These are phyloP conservation scores for Zygoascus ofunaensis DNA, from an alignment of 805 yeast genomes.

Conservation along the genomic window DNA sequence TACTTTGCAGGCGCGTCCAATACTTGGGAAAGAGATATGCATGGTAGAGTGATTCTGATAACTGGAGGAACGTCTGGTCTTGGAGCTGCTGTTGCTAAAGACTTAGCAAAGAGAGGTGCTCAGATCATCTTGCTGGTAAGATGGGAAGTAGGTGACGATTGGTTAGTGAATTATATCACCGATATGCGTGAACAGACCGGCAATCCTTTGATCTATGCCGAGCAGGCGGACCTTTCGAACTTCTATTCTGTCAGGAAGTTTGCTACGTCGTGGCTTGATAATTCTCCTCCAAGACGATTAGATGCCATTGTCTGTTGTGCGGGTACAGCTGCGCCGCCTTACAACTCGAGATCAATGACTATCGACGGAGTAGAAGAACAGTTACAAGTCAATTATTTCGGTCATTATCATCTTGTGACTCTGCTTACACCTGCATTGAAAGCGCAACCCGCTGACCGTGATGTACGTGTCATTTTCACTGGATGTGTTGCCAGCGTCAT, in stretches of 20 bases:
- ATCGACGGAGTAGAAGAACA: conserved; percentile 82
- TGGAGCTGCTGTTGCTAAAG: conserved; percentile 68
- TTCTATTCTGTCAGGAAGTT: conserved; percentile 72
- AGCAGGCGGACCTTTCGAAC: conserved; percentile 71
- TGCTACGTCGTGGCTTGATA: conserved; percentile 92
- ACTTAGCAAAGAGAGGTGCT: conserved; percentile 76
- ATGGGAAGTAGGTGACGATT: conserved; percentile 46
- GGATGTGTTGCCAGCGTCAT: conserved; percentile 71
- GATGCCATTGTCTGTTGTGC: conserved; percentile 90
- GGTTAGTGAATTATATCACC: conserved; percentile 73
- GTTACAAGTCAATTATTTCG: conserved; percentile 71
- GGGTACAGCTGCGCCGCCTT: conserved; percentile 67
- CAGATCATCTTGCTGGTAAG: conserved; percentile 70
- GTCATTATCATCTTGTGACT: conserved; percentile 72
- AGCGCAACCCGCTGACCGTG: conserved; percentile 91
- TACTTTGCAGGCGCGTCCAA: conserved; percentile 73
- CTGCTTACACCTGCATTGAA: conserved; percentile 74
- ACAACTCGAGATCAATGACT: conserved; percentile 53
- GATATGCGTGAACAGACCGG: conserved; percentile 62
- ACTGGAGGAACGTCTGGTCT: conserved; percentile 91
- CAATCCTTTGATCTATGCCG: conserved; percentile 80
- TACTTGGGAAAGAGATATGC: conserved; percentile 88
- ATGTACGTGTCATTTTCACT: conserved; percentile 72
- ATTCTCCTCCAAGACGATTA: conserved; percentile 77
- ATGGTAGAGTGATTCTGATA: conserved; percentile 60